Evolutionary conservation across 106 monocot genomes (phyloP).

Genomic region (Cymbidium sinense): DNA sequence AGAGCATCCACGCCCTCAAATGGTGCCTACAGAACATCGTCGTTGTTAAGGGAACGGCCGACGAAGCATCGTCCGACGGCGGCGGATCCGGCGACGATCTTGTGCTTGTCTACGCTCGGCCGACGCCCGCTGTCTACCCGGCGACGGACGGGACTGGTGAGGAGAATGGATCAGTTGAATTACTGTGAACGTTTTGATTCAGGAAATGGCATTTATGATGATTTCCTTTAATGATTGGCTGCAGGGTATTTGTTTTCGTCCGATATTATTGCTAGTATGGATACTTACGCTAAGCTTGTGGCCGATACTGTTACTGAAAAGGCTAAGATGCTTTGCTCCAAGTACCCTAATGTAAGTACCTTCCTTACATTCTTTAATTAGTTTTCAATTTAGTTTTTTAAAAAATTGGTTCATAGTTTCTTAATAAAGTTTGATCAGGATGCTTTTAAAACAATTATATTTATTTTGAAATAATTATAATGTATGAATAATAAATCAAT

Average conservation of each 20-base stretch:
- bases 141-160: conserved; percentile 35
- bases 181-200: not conserved
- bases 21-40: conserved; percentile 55
- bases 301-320: conserved; percentile 28
- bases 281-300: conserved; percentile 19
- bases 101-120: conserved; percentile 36
- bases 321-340: conserved; percentile 26
- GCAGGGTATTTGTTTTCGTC: conserved; percentile 41
- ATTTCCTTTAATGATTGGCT: not conserved
- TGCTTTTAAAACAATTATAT: too few relatives aligned
- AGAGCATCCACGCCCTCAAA: conserved; percentile 44
- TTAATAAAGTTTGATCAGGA: too few relatives aligned
- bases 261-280: conserved; percentile 30
- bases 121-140: conserved; percentile 20
- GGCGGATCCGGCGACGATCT: conserved; percentile 16
- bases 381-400: not conserved
- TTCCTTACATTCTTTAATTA: not conserved
- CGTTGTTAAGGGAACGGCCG: not conserved
- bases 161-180: not conserved
- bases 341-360: conserved; percentile 10
- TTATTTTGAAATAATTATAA: too few relatives aligned
- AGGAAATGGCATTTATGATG: not conserved
- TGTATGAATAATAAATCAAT: too few relatives aligned
- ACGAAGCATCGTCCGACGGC: not conserved
- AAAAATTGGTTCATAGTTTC: too few relatives aligned